These are phyloP conservation scores for Blastocystis sp. DNA, from an alignment of 352 stramenopile species.

Conservation along the genomic window DNA sequence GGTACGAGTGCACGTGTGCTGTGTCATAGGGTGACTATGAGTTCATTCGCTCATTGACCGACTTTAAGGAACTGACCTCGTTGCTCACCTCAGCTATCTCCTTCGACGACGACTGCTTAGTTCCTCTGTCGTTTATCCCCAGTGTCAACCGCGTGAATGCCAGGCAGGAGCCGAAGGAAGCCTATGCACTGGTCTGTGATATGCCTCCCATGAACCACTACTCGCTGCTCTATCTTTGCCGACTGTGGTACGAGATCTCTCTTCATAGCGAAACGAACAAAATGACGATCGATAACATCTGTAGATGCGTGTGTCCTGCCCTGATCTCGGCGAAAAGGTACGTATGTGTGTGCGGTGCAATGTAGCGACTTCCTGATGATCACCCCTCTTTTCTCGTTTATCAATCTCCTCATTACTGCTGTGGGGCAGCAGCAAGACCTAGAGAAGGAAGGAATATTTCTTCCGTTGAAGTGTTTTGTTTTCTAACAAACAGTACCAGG, in stretches of 20 bases:
- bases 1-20: background rate
- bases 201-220: background rate
- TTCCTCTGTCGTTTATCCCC: background rate
- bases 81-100: background rate
- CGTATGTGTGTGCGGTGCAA: background rate
- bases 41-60: background rate
- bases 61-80: slow-evolving; percentile 6
- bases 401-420: background rate
- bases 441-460: background rate
- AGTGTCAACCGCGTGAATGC: background rate
- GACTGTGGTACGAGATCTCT: background rate
- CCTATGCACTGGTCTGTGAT: background rate
- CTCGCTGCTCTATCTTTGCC: slow-evolving; percentile 28
- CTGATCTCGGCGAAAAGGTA: background rate
- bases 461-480: background rate
- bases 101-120: background rate
- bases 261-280: background rate
- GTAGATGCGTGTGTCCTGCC: background rate
- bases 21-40: slow-evolving; percentile 46
- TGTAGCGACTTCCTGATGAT: background rate
- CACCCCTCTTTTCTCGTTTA: background rate
- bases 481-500: background rate
- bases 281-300: slow-evolving; percentile 7
- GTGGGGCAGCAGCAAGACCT: background rate
- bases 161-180: background rate